These are phyloP conservation scores for Zygosaccharomyces pseudobailii DNA, from an alignment of 1,139 yeast genomes.

Conservation along the genomic window DNA sequence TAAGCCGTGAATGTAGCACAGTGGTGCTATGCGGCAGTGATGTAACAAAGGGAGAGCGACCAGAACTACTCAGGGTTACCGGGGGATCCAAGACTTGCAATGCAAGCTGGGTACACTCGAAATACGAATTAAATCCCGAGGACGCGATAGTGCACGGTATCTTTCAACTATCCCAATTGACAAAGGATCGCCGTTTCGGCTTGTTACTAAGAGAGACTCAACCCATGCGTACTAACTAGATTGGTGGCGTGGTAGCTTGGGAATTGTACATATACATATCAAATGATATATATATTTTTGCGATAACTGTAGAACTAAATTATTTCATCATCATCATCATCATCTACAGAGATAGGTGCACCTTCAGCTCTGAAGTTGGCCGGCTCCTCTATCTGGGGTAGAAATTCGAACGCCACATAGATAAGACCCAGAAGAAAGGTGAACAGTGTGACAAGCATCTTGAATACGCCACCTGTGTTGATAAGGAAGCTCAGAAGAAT, in stretches of 20 bases:
- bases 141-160: slow-evolving; percentile 43
- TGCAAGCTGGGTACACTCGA: slow-evolving; percentile 86
- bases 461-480: slow-evolving; percentile 53
- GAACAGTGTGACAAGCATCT: slow-evolving; percentile 51
- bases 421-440: slow-evolving; percentile 55
- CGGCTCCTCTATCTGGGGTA: slow-evolving; percentile 64
- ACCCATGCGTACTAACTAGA: slow-evolving; percentile 41
- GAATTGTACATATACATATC: not conserved
- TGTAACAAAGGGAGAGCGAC: slow-evolving; percentile 39
- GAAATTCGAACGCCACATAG: slow-evolving; percentile 58
- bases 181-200: slow-evolving; percentile 66
- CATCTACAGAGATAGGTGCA: slow-evolving; percentile 21
- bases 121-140: slow-evolving; percentile 48
- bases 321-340: slow-evolving; percentile 23
- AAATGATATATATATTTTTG: not conserved
- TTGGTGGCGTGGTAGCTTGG: slow-evolving; percentile 3
- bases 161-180: slow-evolving; percentile 50
- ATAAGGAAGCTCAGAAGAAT: slow-evolving; percentile 61
- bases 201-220: slow-evolving; percentile 57
- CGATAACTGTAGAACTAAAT: slow-evolving; percentile 6
- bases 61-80: slow-evolving; percentile 68
- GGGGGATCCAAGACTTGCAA: slow-evolving; percentile 66
- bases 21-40: slow-evolving; percentile 51
- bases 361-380: slow-evolving; percentile 27
- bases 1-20: slow-evolving; percentile 78